Percentiles rank a stretch among this genome's conserved stretches.
phyloP scores from a whole-genome alignment of 1,284 basidiomycete species.

The Uromyces viciae-fabae region DNA sequence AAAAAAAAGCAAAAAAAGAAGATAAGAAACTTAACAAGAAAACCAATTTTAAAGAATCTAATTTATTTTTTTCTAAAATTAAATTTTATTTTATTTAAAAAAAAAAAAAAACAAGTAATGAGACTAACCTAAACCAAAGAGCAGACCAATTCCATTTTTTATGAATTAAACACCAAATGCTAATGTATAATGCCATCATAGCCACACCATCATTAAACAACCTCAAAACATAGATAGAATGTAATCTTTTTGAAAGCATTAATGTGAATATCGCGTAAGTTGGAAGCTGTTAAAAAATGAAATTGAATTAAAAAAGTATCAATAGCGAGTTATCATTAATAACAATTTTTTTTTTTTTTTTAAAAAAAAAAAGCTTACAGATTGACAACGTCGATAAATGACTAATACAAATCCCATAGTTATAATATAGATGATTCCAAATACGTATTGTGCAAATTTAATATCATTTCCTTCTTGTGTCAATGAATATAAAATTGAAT shows the following conservation, averaged over 20 bases:
- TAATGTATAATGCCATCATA: conserved; percentile 61
- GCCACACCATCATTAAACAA: conserved; percentile 95
- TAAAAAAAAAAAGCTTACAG: conserved; percentile 38
- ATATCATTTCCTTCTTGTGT: conserved; percentile 67
- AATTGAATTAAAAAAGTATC: not conserved
- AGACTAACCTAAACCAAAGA: conserved; percentile 43
- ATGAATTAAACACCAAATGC: conserved; percentile 58
- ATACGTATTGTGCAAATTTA: conserved; percentile 70
- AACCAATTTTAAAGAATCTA: too few species aligned
- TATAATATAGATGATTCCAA: conserved; percentile 67
- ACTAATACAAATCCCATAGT: conserved; percentile 62
- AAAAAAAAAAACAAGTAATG: too few species aligned
- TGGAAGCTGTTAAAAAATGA: conserved; percentile 58
- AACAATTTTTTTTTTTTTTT: too few species aligned
- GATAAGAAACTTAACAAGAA: too few species aligned
- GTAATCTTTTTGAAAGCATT: conserved; percentile 82
- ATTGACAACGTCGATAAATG: conserved; percentile 35
- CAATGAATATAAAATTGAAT: conserved; percentile 67
- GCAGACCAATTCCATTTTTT: conserved; percentile 42
- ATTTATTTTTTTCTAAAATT: conserved; percentile 47
- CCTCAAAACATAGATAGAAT: conserved; percentile 86
- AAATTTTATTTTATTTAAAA: not conserved
- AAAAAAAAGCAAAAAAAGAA: too few species aligned
- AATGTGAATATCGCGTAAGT: conserved; percentile 76
- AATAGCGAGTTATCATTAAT: conserved; percentile 4